A percentile compares a stretch with the other conserved stretches of the same genome.
Conservation (phyloP, 768 basidiomycete species). For the Amyloporia xantha region DNA sequence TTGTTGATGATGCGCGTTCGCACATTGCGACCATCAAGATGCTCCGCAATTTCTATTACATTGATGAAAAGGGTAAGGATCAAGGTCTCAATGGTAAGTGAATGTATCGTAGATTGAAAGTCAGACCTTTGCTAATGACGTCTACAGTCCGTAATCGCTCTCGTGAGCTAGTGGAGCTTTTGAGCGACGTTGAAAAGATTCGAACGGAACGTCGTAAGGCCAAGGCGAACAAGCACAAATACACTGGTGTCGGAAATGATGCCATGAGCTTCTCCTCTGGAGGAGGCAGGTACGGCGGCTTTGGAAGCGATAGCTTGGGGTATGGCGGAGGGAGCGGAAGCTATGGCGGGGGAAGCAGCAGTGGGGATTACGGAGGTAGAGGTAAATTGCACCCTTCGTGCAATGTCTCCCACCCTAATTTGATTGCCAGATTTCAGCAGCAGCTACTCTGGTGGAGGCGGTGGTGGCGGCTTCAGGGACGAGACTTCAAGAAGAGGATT, state of each 20-base stretch:
- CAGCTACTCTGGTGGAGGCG: slow-evolving; percentile 37
- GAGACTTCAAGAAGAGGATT: slow-evolving; percentile 49
- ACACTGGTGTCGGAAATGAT: slow-evolving; percentile 82
- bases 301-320: slow-evolving; percentile 49
- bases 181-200: slow-evolving; percentile 88
- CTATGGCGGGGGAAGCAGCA: slow-evolving; percentile 28
- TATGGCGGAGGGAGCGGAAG: slow-evolving; percentile 27
- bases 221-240: slow-evolving; percentile 85
- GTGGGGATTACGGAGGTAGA: slow-evolving; percentile 12
- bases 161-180: slow-evolving; percentile 85
- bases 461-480: slow-evolving; percentile 58
- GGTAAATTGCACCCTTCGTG: slow-evolving; percentile 5
- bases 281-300: slow-evolving; percentile 61
- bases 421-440: slow-evolving; percentile 26
- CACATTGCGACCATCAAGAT: slow-evolving; percentile 96
- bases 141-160: slow-evolving; percentile 91
- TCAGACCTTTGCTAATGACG: too few relatives aligned
- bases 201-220: slow-evolving; percentile 87
- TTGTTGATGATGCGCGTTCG: slow-evolving; percentile 93
- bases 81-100: slow-evolving; percentile 90
- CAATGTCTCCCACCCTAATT: too few relatives aligned
- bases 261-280: slow-evolving; percentile 56
- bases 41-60: slow-evolving; percentile 96
- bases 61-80: slow-evolving; percentile 98
- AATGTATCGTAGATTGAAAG: too few relatives aligned